A percentile compares a stretch with the other conserved stretches of the same genome.
Evolutionary conservation across 257 asterid genomes (phyloP).

Genomic region (Solanum chilense): DNA sequence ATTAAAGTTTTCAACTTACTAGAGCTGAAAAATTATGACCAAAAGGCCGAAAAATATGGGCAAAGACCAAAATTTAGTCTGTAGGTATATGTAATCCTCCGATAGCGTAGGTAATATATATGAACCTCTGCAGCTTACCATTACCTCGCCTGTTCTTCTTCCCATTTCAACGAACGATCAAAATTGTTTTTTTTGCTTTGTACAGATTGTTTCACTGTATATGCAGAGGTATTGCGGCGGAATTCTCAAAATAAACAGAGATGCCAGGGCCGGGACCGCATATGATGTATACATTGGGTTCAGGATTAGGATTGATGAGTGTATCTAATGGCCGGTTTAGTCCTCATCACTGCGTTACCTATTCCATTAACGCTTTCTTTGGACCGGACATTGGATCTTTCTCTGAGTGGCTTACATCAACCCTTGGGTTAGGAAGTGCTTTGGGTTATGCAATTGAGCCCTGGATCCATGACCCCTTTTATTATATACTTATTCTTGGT

Average conservation of each 20-base stretch:
- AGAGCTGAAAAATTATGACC: too few relatives aligned
- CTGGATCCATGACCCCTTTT: constrained; percentile 81
- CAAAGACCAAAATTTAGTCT: not conserved
- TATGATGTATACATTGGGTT: constrained; percentile 79
- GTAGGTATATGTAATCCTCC: too few relatives aligned
- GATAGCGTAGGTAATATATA: not conserved
- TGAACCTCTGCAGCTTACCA: not conserved
- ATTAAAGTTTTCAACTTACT: too few relatives aligned
- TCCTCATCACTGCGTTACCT: constrained; percentile 82
- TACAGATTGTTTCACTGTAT: not conserved
- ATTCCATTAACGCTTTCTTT: constrained; percentile 88
- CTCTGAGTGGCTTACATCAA: constrained; percentile 72
- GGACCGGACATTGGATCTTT: constrained; percentile 95
- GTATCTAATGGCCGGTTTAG: constrained; percentile 69
- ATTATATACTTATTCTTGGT: constrained; percentile 52
- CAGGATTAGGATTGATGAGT: constrained; percentile 67
- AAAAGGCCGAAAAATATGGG: not conserved
- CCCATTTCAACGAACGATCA: not conserved
- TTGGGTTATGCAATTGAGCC: constrained; percentile 56
- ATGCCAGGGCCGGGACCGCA: constrained; percentile 99
- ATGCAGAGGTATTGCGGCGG: not conserved
- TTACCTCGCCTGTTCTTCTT: not conserved
- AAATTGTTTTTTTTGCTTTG: not conserved
- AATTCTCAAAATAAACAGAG: not conserved
- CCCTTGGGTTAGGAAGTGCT: constrained; percentile 47